These are phyloP conservation scores for peach (Prunus persica) DNA, from an alignment of 306 rosid species.

Conservation along the genomic window DNA sequence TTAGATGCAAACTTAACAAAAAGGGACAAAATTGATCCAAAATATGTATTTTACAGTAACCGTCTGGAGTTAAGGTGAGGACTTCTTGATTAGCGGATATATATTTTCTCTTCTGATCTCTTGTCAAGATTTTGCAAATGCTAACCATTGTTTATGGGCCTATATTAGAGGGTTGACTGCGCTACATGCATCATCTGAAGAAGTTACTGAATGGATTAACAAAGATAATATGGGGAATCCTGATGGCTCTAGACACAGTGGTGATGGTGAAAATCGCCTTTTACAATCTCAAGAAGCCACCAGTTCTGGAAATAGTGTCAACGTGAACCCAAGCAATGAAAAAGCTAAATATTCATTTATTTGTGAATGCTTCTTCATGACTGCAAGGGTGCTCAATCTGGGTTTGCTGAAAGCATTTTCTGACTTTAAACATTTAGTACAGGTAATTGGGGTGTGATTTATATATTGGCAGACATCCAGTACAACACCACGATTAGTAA, in stretches of 20 bases:
- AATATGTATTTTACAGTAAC: conserved; percentile 68
- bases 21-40: conserved; percentile 87
- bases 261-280: conserved; percentile 63
- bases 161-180: conserved; percentile 87
- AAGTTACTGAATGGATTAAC: conserved; percentile 81
- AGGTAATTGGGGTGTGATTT: conserved; percentile 50
- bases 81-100: conserved; percentile 12
- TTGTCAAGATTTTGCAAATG: conserved; percentile 12
- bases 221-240: conserved; percentile 38
- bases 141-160: conserved; percentile 39
- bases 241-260: conserved; percentile 18
- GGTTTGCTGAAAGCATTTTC: conserved; percentile 95
- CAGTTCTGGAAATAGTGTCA: conserved; percentile 64
- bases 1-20: conserved; percentile 81
- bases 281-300: conserved; percentile 87
- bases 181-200: conserved; percentile 91
- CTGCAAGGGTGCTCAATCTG: conserved; percentile 90
- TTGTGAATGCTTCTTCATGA: conserved; percentile 99
- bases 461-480: conserved; percentile 10
- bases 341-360: conserved; percentile 75
- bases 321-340: conserved; percentile 41
- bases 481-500: conserved; percentile 15
- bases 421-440: conserved; percentile 93
- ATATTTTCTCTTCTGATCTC: conserved; percentile 18
- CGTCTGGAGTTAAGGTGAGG: conserved; percentile 86